Conservation (phyloP, 176 grass and related monocot species). For the Avena atlantica region DNA sequence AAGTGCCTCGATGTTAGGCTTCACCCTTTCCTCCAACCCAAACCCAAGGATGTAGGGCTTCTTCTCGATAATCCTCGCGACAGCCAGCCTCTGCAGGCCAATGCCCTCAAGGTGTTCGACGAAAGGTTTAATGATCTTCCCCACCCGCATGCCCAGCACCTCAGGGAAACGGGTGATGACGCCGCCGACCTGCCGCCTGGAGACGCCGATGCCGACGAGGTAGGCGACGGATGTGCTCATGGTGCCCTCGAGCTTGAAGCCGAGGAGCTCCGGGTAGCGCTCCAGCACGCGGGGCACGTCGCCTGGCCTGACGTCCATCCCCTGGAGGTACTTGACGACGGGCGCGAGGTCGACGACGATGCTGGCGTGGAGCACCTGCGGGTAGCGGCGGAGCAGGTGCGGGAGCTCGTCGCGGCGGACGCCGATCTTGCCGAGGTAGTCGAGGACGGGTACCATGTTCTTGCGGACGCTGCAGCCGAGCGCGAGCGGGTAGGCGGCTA, state of each 20-base stretch:
- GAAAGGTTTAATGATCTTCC: constrained; percentile 76
- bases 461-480: constrained; percentile 86
- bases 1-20: constrained; percentile 59
- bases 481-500: constrained; percentile 73
- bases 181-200: constrained; percentile 52
- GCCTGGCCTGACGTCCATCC: constrained; percentile 55
- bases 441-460: constrained; percentile 89
- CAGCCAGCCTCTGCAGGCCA: constrained; percentile 55
- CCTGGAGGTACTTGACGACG: constrained; percentile 76
- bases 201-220: constrained; percentile 64
- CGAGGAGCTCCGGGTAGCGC: constrained; percentile 74
- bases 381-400: constrained; percentile 69
- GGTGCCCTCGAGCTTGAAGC: constrained; percentile 84
- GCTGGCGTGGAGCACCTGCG: constrained; percentile 80
- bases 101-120: constrained; percentile 70
- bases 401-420: constrained; percentile 65
- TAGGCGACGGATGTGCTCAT: constrained; percentile 89
- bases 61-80: constrained; percentile 61
- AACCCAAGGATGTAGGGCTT: constrained; percentile 73
- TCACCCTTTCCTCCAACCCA: constrained; percentile 62
- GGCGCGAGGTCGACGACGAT: constrained; percentile 68
- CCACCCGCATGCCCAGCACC: constrained; percentile 74
- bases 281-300: constrained; percentile 74
- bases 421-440: constrained; percentile 81
- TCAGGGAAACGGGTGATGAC: constrained; percentile 67